Evolutionary conservation across 2,329 filamentous ascomycete genomes (phyloP).

Genomic region (Zopfia rhizophila): DNA sequence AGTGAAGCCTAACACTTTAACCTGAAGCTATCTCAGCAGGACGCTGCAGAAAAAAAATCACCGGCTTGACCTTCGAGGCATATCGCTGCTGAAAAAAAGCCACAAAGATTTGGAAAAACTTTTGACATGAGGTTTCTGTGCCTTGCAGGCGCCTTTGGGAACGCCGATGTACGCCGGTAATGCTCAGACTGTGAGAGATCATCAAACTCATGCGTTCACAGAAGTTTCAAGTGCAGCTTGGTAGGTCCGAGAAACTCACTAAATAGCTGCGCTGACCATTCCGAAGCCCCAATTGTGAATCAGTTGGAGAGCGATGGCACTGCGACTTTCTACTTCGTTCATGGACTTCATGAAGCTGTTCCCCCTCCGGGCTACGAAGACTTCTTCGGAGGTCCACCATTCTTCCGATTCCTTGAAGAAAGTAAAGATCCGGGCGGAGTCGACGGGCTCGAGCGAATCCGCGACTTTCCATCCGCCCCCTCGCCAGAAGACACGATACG

Average conservation of each 20-base stretch:
- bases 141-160: constrained; percentile 39
- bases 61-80: constrained; percentile 1
- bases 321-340: constrained; percentile 35
- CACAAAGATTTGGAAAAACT: neutral
- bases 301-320: constrained; percentile 34
- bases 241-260: constrained; percentile 7
- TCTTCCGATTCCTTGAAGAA: constrained; percentile 36
- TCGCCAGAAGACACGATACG: constrained; percentile 68
- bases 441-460: constrained; percentile 57
- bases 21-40: neutral
- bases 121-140: constrained; percentile 31
- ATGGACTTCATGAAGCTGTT: constrained; percentile 35
- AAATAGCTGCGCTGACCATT: constrained; percentile 6
- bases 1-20: constrained; percentile 9
- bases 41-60: no score
- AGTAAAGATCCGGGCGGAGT: constrained; percentile 24
- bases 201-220: constrained; percentile 8
- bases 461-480: constrained; percentile 64
- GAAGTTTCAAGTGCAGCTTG: constrained; percentile 41
- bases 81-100: neutral
- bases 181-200: neutral
- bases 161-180: constrained; percentile 29
- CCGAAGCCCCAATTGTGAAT: constrained; percentile 33
- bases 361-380: constrained; percentile 39
- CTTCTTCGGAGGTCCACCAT: constrained; percentile 40